A percentile compares a stretch with the other conserved stretches of the same genome.
These are phyloP conservation scores for Euphorbia peplus DNA, from an alignment of 345 rosid species.

Conservation along the genomic window DNA sequence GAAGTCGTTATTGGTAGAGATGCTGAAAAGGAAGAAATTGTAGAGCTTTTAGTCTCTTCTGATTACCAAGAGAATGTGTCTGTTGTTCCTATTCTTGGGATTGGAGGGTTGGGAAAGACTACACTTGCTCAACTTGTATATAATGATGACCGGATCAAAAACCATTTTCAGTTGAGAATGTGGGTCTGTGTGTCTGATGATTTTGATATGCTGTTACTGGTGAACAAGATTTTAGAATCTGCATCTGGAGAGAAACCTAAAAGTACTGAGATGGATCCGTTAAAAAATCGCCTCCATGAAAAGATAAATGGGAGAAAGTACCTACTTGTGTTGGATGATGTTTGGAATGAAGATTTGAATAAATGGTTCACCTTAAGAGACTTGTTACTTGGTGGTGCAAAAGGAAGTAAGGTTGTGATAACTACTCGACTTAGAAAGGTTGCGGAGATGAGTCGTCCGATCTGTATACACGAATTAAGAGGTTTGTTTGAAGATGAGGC, in stretches of 20 bases:
- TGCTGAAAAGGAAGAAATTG: conserved; percentile 10
- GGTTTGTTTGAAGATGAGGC: neutral
- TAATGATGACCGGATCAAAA: conserved; percentile 14
- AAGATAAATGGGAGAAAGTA: neutral
- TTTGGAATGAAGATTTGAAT: neutral
- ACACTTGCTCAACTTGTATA: conserved; percentile 24
- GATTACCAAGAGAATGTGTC: conserved; percentile 8
- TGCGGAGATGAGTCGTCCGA: neutral
- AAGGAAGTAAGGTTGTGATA: neutral
- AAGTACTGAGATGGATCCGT: neutral
- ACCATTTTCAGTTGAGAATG: conserved; percentile 16
- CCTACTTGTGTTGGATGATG: conserved; percentile 21
- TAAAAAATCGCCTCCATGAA: neutral
- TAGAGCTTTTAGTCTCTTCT: conserved; percentile 9
- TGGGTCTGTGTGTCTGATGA: neutral
- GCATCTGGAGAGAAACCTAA: neutral
- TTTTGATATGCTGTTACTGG: neutral
- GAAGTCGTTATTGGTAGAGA: conserved; percentile 20
- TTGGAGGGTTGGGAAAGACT: conserved; percentile 28
- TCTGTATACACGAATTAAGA: neutral
- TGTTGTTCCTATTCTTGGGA: conserved; percentile 25
- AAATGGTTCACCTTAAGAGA: neutral
- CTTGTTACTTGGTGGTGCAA: neutral
- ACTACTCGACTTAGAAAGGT: neutral
- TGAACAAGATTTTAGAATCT: neutral